Evolutionary conservation across 2,329 filamentous ascomycete genomes (phyloP).

Genomic region (Herpotrichia juniperi): DNA sequence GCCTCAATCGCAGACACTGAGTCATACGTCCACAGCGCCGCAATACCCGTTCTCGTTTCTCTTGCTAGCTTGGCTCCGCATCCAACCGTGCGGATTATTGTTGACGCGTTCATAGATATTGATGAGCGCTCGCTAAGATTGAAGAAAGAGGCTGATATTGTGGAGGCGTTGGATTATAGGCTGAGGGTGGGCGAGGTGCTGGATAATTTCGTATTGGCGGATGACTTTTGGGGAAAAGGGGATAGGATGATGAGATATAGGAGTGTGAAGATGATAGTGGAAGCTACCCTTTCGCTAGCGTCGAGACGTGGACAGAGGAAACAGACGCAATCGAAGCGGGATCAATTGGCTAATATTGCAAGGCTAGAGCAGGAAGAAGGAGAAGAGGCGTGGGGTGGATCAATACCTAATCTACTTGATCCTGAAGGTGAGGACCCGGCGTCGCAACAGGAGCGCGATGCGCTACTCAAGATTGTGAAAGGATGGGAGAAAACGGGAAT

Average conservation of each 20-base stretch:
- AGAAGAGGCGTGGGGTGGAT: conserved; percentile 62
- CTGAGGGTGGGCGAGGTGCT: conserved; percentile 69
- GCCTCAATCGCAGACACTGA: conserved; percentile 70
- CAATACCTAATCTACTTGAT: conserved; percentile 46
- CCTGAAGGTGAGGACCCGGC: conserved; percentile 31
- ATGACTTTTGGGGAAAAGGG: conserved; percentile 23
- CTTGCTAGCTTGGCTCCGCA: conserved; percentile 67
- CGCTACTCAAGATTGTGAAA: conserved; percentile 65
- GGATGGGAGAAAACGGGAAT: conserved; percentile 71
- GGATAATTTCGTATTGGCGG: conserved; percentile 25
- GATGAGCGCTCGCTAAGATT: conserved; percentile 51
- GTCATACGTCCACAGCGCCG: conserved; percentile 73
- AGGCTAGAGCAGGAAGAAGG: conserved; percentile 57
- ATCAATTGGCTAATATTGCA: conserved; percentile 56
- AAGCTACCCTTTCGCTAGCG: conserved; percentile 68
- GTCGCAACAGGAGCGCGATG: conserved; percentile 49
- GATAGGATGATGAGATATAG: conserved; percentile 6
- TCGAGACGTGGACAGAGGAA: conserved; percentile 67
- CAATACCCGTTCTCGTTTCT: conserved; percentile 68
- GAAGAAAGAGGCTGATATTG: conserved; percentile 32
- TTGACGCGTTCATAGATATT: conserved; percentile 71
- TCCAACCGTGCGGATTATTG: conserved; percentile 65
- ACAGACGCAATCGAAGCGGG: conserved; percentile 65
- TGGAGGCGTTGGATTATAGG: conserved; percentile 63
- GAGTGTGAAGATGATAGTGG: conserved; percentile 49